phyloP scores from a whole-genome alignment of 2,329 filamentous ascomycete species.

The Mycosphaerella arachidis region DNA sequence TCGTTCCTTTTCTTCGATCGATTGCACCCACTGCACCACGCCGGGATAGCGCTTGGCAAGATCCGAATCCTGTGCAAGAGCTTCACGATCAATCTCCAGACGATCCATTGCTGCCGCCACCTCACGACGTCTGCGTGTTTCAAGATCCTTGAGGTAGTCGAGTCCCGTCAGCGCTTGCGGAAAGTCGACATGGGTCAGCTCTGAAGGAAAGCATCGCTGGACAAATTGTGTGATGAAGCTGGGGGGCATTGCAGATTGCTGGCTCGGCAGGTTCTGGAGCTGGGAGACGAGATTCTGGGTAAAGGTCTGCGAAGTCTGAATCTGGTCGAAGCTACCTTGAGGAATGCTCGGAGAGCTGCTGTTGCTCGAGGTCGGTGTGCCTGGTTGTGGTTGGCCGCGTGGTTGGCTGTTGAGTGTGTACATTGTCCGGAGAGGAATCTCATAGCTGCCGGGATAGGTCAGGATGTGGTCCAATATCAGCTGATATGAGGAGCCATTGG shows the following conservation, averaged over 20 bases:
- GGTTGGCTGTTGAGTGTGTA: constrained; percentile 61
- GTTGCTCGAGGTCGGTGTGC: constrained; percentile 32
- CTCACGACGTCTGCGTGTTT: constrained; percentile 56
- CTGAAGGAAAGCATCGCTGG: constrained; percentile 53
- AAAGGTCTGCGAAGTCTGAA: constrained; percentile 41
- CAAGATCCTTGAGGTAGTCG: constrained; percentile 62
- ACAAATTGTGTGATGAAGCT: constrained; percentile 60
- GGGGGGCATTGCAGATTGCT: constrained; percentile 59
- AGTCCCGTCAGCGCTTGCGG: constrained; percentile 61
- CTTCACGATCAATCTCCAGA: constrained; percentile 49
- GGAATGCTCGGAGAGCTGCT: constrained; percentile 36
- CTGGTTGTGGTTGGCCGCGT: constrained; percentile 35
- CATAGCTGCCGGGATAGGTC: constrained; percentile 59
- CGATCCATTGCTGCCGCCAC: constrained; percentile 51
- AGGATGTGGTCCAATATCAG: constrained; percentile 56
- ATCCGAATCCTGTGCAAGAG: constrained; percentile 46
- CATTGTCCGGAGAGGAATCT: constrained; percentile 64
- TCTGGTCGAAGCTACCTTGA: constrained; percentile 26
- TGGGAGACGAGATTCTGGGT: constrained; percentile 51
- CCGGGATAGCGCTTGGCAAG: constrained; percentile 51
- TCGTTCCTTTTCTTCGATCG: constrained; percentile 43
- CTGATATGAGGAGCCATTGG: constrained; percentile 40
- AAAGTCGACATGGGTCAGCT: constrained; percentile 58
- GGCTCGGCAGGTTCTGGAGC: constrained; percentile 54
- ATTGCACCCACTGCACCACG: constrained; percentile 51